Conservation (phyloP, 179 eudicot species). For the Sideroxylon spinosum region DNA sequence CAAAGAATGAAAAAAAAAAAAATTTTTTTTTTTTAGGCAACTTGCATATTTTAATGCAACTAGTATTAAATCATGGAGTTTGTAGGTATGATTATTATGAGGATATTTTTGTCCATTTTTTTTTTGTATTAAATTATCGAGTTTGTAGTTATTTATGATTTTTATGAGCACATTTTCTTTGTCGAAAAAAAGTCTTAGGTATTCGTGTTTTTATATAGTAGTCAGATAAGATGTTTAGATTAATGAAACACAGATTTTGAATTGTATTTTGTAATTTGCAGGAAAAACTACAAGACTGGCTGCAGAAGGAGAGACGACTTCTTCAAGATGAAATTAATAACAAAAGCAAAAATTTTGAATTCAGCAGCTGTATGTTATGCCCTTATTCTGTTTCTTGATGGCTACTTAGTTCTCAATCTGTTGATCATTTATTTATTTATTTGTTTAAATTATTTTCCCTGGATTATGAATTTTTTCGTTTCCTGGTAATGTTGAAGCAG, state of each 20-base stretch:
- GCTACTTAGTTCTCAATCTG: not conserved
- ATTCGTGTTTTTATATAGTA: too few species aligned
- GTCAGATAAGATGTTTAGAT: not conserved
- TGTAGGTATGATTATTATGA: too few species aligned
- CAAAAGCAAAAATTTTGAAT: conserved; percentile 45
- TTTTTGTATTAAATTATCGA: too few species aligned
- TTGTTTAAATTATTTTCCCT: conserved; percentile 7
- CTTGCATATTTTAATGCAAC: too few species aligned
- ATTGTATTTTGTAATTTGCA: conserved; percentile 27
- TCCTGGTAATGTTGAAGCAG: not conserved
- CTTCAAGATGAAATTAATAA: conserved; percentile 55
- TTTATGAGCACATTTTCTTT: too few species aligned
- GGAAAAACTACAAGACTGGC: conserved; percentile 95
- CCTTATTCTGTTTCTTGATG: not conserved
- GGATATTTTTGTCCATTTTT: too few species aligned
- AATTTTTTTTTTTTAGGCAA: too few species aligned
- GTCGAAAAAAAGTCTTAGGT: too few species aligned
- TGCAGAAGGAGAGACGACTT: conserved; percentile 43
- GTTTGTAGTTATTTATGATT: too few species aligned
- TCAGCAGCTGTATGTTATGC: conserved; percentile 47
- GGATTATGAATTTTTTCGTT: not conserved
- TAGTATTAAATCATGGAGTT: too few species aligned
- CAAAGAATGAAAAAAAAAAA: too few species aligned
- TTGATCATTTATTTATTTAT: not conserved
- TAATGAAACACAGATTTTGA: conserved; percentile 8